A percentile compares a stretch with the other conserved stretches of the same genome.
Evolutionary conservation across 768 basidiomycete genomes (phyloP).

Genomic region (Leccinum rimulosum): DNA sequence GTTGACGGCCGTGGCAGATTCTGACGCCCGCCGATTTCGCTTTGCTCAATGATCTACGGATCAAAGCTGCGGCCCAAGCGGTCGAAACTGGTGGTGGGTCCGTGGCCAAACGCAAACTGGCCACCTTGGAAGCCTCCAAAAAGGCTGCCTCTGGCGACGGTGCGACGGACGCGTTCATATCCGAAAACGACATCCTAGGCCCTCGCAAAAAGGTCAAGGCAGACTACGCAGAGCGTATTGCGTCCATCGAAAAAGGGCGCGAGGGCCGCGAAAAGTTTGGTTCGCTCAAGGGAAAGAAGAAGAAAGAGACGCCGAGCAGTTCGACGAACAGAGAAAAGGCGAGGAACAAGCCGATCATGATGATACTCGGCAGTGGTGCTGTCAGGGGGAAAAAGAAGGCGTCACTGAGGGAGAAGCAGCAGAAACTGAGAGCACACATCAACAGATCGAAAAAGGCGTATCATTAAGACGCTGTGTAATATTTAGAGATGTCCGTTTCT

Average conservation of each 20-base stretch:
- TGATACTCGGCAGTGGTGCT: conserved; percentile 75
- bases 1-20: conserved; percentile 53
- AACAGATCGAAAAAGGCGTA: conserved; percentile 58
- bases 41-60: conserved; percentile 81
- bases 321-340: conserved; percentile 92
- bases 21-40: conserved; percentile 97
- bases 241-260: conserved; percentile 85
- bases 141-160: conserved; percentile 49
- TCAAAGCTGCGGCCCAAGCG: conserved; percentile 70
- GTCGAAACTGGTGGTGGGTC: conserved; percentile 69
- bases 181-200: conserved; percentile 90
- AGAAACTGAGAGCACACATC: conserved; percentile 72
- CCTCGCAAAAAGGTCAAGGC: conserved; percentile 92
- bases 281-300: conserved; percentile 88
- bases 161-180: conserved; percentile 57
- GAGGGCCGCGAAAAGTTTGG: conserved; percentile 95
- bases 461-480: conserved; percentile 19
- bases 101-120: conserved; percentile 87
- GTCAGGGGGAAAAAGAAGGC: conserved; percentile 85
- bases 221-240: conserved; percentile 91
- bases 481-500: conserved; percentile 25
- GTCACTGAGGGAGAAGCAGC: conserved; percentile 78
- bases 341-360: conserved; percentile 94
- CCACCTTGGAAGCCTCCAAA: conserved; percentile 69
- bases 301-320: conserved; percentile 76